These are phyloP conservation scores for Leptographium lundbergii DNA, from an alignment of 2,329 filamentous ascomycete species.

Conservation along the genomic window DNA sequence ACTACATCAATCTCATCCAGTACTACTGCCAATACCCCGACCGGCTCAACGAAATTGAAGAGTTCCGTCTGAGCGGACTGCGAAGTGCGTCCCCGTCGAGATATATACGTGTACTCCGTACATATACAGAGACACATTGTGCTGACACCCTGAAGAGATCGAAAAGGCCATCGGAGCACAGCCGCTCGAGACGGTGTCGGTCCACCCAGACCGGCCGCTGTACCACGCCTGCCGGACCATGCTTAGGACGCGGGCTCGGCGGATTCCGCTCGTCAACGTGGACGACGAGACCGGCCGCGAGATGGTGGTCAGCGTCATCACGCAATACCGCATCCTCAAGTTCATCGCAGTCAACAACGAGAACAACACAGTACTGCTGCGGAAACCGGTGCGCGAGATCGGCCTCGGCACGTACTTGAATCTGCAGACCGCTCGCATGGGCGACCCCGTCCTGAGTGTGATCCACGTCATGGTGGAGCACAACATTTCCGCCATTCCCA, in stretches of 20 bases:
- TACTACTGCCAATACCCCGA: slow-evolving; percentile 98
- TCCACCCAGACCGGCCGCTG: slow-evolving; percentile 77
- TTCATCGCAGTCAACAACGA: slow-evolving; percentile 92
- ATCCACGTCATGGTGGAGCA: slow-evolving; percentile 86
- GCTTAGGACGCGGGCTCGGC: slow-evolving; percentile 82
- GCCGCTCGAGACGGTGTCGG: slow-evolving; percentile 90
- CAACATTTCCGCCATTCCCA: slow-evolving; percentile 90
- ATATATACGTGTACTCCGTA: too few species aligned
- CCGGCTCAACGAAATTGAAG: slow-evolving; percentile 77
- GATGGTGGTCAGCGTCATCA: slow-evolving; percentile 93
- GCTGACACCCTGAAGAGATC: slow-evolving; percentile 52
- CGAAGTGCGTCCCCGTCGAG: slow-evolving; percentile 44
- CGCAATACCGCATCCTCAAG: slow-evolving; percentile 95
- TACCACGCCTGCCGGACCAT: slow-evolving; percentile 94
- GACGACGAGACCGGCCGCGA: slow-evolving; percentile 89
- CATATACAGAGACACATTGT: not conserved
- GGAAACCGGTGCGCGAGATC: slow-evolving; percentile 76
- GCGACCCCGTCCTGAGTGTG: slow-evolving; percentile 82
- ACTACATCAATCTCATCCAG: slow-evolving; percentile 97
- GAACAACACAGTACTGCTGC: slow-evolving; percentile 74
- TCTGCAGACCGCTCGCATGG: slow-evolving; percentile 75
- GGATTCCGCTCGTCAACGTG: slow-evolving; percentile 85
- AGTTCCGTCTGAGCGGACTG: slow-evolving; percentile 84
- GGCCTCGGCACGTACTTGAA: slow-evolving; percentile 73
- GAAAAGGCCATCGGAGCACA: slow-evolving; percentile 86